Evolutionary conservation across 768 basidiomycete genomes (phyloP), one percentile per base, ranked within the genome.

Genomic region (Amanita muscaria): DNA sequence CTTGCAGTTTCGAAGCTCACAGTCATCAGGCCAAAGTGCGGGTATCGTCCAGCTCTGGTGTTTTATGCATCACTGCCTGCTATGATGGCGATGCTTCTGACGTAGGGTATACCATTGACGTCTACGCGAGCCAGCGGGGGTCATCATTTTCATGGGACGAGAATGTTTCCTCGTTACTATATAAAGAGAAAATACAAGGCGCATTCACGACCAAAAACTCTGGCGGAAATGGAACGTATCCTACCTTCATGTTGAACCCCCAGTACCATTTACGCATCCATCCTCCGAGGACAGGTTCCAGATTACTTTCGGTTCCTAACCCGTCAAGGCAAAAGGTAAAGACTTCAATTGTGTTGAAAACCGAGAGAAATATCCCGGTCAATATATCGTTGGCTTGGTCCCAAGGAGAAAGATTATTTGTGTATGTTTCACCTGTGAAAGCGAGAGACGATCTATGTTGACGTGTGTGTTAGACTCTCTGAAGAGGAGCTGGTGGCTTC

Each of bases 201-300:
- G 55, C 65, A 0, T 70, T 94, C 49, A 81, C 80, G 0, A 72
- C 63, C 27, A 80, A 79, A 51, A 88, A 78, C 22, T 76, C 88
- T 0, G 94, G 94, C 0, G 94, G 94, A 1, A 93, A 92, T 56
- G 76, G 80, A 45, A 76, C 77, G 4, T 69, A 79, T 51, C 78
- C 88, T 1, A 82, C 84, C 0, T 96, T 85, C 61, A 85, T 94
- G 80, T 61, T 76, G 39, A 98, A 97, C 56, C 93, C 93, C 0
- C 90, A 96, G 56, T 97, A 88, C 61, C 72, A 73, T 44, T 66
- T 97, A 11, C 70, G 63, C 5, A 63, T 94, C 15, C 64, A 70
- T 42, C 65, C 74, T 3, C 54, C 62, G 1, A 56, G 47, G 43
- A 3, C 18, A 5, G 47, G 23, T 12, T 46, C 35, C 21, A 15